phyloP scores from a whole-genome alignment of 2,329 filamentous ascomycete genomes.

The Endocalyx cinctus region DNA sequence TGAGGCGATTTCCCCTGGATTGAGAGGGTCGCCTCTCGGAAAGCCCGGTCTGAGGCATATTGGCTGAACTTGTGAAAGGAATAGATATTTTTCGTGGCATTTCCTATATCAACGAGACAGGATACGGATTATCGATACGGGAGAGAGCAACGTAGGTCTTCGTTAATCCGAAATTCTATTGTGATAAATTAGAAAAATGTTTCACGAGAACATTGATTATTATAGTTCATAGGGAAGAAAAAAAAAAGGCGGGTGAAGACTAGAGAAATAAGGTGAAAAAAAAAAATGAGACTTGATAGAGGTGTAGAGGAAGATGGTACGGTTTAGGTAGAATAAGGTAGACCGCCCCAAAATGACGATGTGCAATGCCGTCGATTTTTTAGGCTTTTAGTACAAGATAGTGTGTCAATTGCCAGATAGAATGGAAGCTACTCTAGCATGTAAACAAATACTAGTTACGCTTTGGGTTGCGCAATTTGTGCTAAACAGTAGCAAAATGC shows the following conservation, averaged over 20 bases:
- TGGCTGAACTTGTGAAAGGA: constrained; percentile 48
- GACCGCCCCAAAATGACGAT: too few species aligned
- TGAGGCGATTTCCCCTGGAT: constrained; percentile 71
- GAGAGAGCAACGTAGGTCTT: too few species aligned
- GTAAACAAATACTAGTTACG: too few species aligned
- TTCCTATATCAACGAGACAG: constrained; percentile 34
- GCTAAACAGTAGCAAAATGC: too few species aligned
- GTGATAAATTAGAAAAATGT: not conserved
- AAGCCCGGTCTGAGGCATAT: constrained; percentile 40
- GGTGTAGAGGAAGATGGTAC: too few species aligned
- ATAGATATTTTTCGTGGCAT: constrained; percentile 59
- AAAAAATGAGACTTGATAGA: not conserved
- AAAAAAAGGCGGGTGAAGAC: not conserved
- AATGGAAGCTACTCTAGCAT: too few species aligned
- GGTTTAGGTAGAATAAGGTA: too few species aligned
- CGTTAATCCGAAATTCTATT: not conserved
- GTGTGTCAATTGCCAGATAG: too few species aligned
- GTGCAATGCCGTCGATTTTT: too few species aligned
- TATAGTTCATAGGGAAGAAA: not conserved
- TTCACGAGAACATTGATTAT: not conserved
- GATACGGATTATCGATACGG: not conserved
- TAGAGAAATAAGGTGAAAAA: not conserved
- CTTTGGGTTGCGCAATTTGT: too few species aligned
- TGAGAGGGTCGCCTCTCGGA: constrained; percentile 57
- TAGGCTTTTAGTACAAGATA: too few species aligned